phyloP scores from a whole-genome alignment of 768 basidiomycete genomes.

The Suillus placidus region DNA sequence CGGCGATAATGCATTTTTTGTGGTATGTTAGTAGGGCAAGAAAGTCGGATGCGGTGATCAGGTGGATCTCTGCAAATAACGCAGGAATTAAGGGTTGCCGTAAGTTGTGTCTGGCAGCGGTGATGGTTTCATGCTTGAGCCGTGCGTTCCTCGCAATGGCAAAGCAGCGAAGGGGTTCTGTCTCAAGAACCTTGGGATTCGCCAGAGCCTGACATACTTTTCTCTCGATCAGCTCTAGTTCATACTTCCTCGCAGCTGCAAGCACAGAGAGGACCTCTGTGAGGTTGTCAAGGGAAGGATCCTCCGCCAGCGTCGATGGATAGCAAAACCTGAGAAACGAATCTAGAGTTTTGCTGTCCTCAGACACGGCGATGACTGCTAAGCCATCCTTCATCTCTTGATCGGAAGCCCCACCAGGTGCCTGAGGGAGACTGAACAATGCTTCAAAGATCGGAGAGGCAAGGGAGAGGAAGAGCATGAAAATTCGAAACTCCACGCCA shows the following conservation, averaged over 20 bases:
- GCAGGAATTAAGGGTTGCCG: slow-evolving; percentile 20
- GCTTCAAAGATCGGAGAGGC: slow-evolving; percentile 33
- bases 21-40: slow-evolving; percentile 19
- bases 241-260: slow-evolving; percentile 31
- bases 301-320: slow-evolving; percentile 25
- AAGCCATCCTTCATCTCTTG: slow-evolving; percentile 9
- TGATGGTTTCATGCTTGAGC: slow-evolving; percentile 23
- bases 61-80: slow-evolving; percentile 23
- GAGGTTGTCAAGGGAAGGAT: slow-evolving; percentile 21
- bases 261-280: slow-evolving; percentile 24
- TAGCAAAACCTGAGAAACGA: slow-evolving; percentile 27
- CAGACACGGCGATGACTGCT: slow-evolving; percentile 20
- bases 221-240: slow-evolving; percentile 12
- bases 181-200: slow-evolving; percentile 15
- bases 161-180: slow-evolving; percentile 27
- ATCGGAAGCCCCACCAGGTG: slow-evolving; percentile 10
- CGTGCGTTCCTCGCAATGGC: slow-evolving; percentile 30
- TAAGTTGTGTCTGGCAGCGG: slow-evolving; percentile 29
- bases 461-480: slow-evolving; percentile 29
- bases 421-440: slow-evolving; percentile 31
- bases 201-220: slow-evolving; percentile 21
- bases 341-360: slow-evolving; percentile 21
- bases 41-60: slow-evolving; percentile 24
- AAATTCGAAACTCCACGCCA: slow-evolving; percentile 29
- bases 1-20: slow-evolving; percentile 8